Percentiles rank a stretch among this genome's conserved stretches.
Evolutionary conservation across 164 flowering plant genomes (phyloP).

Genomic region (Berberis vulgaris): DNA sequence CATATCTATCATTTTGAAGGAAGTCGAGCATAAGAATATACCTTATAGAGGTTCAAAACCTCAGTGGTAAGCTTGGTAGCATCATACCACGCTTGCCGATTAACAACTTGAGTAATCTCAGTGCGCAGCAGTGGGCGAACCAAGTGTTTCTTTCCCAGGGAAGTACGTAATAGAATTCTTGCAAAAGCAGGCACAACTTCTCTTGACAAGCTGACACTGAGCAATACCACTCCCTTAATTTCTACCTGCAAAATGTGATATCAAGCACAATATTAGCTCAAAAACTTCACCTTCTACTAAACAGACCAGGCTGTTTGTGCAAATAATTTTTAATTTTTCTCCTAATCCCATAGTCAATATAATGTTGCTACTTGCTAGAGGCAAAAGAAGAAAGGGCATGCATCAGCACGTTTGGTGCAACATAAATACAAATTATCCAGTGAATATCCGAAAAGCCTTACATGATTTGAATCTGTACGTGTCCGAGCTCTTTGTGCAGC

Average conservation of each 20-base stretch:
- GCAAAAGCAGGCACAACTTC: conserved; percentile 92
- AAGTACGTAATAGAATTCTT: conserved; percentile 73
- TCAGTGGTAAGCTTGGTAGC: conserved; percentile 78
- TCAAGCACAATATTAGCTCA: too few relatives aligned
- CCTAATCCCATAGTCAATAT: too few relatives aligned
- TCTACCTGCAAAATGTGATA: conserved; percentile 41
- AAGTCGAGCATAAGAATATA: conserved; percentile 11
- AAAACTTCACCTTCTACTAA: too few relatives aligned
- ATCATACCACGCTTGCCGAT: conserved; percentile 94
- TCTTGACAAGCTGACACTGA: conserved; percentile 76
- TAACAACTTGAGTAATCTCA: conserved; percentile 88
- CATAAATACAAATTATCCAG: neutral
- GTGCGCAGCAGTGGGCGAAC: conserved; percentile 81
- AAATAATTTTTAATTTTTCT: neutral
- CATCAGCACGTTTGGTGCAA: neutral
- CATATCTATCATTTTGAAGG: neutral
- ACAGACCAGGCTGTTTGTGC: neutral
- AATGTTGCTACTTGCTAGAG: too few relatives aligned
- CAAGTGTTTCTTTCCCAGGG: conserved; percentile 81
- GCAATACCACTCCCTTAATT: conserved; percentile 65
- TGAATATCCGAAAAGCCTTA: conserved; percentile 17
- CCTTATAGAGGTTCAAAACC: conserved; percentile 81
- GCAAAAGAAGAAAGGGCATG: neutral
- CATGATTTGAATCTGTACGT: conserved; percentile 35
- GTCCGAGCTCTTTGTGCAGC: conserved; percentile 59